Conservation (phyloP, 2,329 filamentous ascomycete species). For the Colletotrichum cereale region DNA sequence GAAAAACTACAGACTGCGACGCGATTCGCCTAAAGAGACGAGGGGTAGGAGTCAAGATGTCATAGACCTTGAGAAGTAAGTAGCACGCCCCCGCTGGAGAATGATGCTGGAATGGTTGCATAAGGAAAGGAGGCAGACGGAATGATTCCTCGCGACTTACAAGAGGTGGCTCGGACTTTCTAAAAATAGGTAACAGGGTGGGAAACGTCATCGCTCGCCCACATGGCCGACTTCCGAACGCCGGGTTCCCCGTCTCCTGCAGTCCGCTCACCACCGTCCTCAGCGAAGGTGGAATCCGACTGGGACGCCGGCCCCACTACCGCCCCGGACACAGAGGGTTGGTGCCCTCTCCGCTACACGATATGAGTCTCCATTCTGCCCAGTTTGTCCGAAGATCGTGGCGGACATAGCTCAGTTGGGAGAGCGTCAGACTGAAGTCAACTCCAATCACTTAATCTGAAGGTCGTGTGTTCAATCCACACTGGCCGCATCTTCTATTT, state of each 20-base stretch:
- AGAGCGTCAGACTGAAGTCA: constrained; percentile 40
- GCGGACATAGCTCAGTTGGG: constrained; percentile 41
- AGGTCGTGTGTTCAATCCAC: constrained; percentile 37
- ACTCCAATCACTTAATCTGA: constrained; percentile 39
- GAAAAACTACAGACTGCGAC: not conserved
- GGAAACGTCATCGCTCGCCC: not conserved
- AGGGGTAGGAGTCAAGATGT: not conserved
- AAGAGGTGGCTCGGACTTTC: not conserved
- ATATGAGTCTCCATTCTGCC: accelerated
- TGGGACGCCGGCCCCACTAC: not conserved
- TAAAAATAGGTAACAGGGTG: not conserved
- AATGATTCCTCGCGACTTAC: not conserved
- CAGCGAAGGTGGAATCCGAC: not conserved
- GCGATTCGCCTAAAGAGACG: not conserved
- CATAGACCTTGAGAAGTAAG: not conserved
- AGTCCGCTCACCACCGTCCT: not conserved
- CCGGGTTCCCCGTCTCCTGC: not conserved
- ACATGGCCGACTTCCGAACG: not conserved
- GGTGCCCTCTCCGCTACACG: not conserved
- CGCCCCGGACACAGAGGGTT: not conserved
- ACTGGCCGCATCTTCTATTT: constrained; percentile 31
- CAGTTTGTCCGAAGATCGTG: not conserved
- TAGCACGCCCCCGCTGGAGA: not conserved
- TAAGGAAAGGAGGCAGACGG: not conserved
- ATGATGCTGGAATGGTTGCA: not conserved